A percentile compares a stretch with the other conserved stretches of the same genome.
phyloP scores from a whole-genome alignment of 1,284 basidiomycete genomes.

The Pyrrhoderma lamaoense region DNA sequence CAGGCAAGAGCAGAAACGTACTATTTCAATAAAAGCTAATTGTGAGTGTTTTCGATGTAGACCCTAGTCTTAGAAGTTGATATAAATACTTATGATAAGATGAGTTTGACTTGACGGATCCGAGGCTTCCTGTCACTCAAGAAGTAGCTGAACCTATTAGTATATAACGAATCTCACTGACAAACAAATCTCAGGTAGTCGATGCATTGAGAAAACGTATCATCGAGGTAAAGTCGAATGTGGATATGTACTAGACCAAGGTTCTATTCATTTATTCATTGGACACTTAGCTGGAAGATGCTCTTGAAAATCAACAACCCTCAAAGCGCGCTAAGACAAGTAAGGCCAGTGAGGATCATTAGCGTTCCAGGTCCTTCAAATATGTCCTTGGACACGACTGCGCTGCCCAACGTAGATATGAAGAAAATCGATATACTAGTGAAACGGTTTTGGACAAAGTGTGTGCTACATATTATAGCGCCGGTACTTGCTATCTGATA shows the following conservation, averaged over 20 bases:
- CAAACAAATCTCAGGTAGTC: constrained; percentile 24
- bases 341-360: constrained; percentile 15
- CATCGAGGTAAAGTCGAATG: constrained; percentile 23
- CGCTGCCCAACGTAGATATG: constrained; percentile 29
- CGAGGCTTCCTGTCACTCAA: constrained; percentile 8
- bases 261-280: not conserved
- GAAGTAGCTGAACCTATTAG: not conserved
- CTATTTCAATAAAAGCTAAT: constrained; percentile 5
- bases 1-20: constrained; percentile 11
- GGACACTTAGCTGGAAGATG: constrained; percentile 31
- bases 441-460: constrained; percentile 30
- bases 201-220: constrained; percentile 34
- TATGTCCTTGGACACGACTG: constrained; percentile 20
- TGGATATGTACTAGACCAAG: not conserved
- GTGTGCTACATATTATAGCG: constrained; percentile 21
- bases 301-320: constrained; percentile 28
- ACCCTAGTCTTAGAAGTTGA: no score
- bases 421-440: constrained; percentile 34
- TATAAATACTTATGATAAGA: no score
- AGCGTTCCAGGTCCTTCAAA: constrained; percentile 8
- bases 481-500: constrained; percentile 22
- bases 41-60: constrained; percentile 1
- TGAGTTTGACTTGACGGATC: no score
- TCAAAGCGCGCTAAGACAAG: constrained; percentile 27
- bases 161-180: not conserved